Percentiles rank a stretch among this genome's conserved stretches.
phyloP scores from a whole-genome alignment of 2,329 filamentous ascomycete genomes.

The Coleophoma eucalyptorum region DNA sequence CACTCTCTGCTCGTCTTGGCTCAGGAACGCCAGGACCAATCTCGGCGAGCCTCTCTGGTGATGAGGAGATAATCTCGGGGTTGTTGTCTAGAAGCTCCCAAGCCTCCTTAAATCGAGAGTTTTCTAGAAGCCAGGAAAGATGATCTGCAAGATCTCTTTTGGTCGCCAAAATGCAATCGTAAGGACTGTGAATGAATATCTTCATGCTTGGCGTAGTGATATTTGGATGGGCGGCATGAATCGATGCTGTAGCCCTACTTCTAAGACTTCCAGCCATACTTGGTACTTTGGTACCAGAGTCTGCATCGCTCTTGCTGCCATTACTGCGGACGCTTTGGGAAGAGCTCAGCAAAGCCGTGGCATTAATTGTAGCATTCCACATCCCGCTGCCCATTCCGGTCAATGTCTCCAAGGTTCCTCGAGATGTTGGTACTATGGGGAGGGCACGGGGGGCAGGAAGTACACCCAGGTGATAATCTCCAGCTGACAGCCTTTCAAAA shows the following conservation, averaged over 20 bases:
- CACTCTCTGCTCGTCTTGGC: constrained; percentile 27
- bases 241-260: constrained; percentile 36
- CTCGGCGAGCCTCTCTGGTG: constrained; percentile 36
- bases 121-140: constrained; percentile 79
- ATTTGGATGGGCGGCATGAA: constrained; percentile 29
- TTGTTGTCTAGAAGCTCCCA: constrained; percentile 89
- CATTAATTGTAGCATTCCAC: constrained; percentile 88
- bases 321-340: constrained; percentile 69
- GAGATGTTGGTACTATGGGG: constrained; percentile 55
- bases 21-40: constrained; percentile 36
- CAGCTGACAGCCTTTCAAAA: constrained; percentile 79
- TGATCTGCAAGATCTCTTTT: constrained; percentile 85
- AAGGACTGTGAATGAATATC: constrained; percentile 94
- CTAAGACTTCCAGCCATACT: constrained; percentile 32
- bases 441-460: constrained; percentile 72
- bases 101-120: constrained; percentile 75
- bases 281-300: constrained; percentile 43
- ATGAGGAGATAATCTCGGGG: constrained; percentile 61
- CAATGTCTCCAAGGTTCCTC: constrained; percentile 73
- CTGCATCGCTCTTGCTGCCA: constrained; percentile 55
- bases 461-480: constrained; percentile 87
- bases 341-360: constrained; percentile 82
- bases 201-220: constrained; percentile 55
- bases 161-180: constrained; percentile 90
- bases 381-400: constrained; percentile 71